Evolutionary conservation across 495 filamentous ascomycete species (phyloP).

Genomic region (Lasiosphaeria hispida): DNA sequence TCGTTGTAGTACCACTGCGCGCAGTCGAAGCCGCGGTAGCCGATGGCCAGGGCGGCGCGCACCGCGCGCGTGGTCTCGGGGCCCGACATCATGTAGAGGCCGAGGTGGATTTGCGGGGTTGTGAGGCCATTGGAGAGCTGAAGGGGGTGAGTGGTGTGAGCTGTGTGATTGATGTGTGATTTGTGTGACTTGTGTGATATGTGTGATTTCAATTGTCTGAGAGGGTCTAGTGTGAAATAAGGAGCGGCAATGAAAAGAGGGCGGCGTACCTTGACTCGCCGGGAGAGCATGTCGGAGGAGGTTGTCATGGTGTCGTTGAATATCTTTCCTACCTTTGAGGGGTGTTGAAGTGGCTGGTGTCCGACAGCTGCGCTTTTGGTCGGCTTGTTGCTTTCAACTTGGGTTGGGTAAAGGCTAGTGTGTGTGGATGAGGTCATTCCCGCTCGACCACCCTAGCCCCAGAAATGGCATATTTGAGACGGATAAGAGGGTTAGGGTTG

Average conservation of each 20-base stretch:
- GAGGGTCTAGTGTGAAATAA: neutral
- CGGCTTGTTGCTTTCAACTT: too few species aligned
- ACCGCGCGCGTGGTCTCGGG: constrained; percentile 48
- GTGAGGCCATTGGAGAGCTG: constrained; percentile 56
- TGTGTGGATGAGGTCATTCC: too few species aligned
- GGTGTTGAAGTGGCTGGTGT: too few species aligned
- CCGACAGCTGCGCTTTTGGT: too few species aligned
- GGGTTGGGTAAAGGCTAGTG: too few species aligned
- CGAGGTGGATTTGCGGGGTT: constrained; percentile 66
- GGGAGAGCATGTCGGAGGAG: constrained; percentile 6
- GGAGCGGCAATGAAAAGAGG: neutral
- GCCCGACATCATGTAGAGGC: constrained; percentile 61
- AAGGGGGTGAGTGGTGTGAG: neutral
- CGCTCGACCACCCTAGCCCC: too few species aligned
- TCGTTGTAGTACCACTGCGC: constrained; percentile 66
- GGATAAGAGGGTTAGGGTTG: too few species aligned
- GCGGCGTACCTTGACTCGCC: constrained; percentile 4
- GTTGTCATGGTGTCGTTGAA: neutral
- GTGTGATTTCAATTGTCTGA: constrained; percentile 1
- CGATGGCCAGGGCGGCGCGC: constrained; percentile 47
- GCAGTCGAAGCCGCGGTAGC: constrained; percentile 55
- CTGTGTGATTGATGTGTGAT: neutral
- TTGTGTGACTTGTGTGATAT: too few species aligned
- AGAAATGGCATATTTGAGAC: too few species aligned
- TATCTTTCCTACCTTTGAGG: too few species aligned